Evolutionary conservation across 176 grass and related monocot species (phyloP).

Genomic region (Oryza rufipogon): DNA sequence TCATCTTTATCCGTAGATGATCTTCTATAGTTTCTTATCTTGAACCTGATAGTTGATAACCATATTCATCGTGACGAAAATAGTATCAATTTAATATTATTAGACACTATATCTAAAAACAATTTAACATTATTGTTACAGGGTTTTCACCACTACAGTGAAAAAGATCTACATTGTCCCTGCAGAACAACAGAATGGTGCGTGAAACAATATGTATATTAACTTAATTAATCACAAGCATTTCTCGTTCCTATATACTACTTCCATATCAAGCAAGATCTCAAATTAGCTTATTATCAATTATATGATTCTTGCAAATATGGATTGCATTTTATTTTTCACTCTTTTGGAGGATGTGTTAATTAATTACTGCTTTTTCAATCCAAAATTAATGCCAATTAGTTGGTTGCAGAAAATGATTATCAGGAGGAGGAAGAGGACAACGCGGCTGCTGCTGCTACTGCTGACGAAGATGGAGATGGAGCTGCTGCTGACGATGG

Average conservation of each 20-base stretch:
- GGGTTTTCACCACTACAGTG: constrained; percentile 39
- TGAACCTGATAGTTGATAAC: not conserved
- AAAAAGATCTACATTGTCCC: constrained; percentile 54
- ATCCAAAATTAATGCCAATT: not conserved
- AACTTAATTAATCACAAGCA: not conserved
- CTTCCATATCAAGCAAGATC: not conserved
- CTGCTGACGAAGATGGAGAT: not conserved
- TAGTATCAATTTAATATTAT: constrained; percentile 4
- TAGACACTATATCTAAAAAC: not conserved
- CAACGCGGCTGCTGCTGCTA: not conserved
- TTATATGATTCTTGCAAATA: not conserved
- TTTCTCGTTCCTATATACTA: not conserved
- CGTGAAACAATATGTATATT: not conserved
- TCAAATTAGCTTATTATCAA: not conserved
- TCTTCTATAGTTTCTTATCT: not conserved
- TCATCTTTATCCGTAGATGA: not conserved
- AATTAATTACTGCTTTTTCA: not conserved
- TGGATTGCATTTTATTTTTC: not conserved
- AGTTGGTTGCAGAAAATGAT: not conserved
- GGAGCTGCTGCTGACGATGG: not conserved
- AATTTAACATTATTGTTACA: constrained; percentile 8
- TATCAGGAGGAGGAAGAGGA: constrained; percentile 13
- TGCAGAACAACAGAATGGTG: constrained; percentile 42
- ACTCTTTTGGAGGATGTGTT: too few relatives aligned
- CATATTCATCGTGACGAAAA: not conserved